Percentiles rank a stretch among this genome's conserved stretches.
These are phyloP conservation scores for Phytophthora macrochlamydospora DNA, from an alignment of 352 stramenopile species.

Conservation along the genomic window DNA sequence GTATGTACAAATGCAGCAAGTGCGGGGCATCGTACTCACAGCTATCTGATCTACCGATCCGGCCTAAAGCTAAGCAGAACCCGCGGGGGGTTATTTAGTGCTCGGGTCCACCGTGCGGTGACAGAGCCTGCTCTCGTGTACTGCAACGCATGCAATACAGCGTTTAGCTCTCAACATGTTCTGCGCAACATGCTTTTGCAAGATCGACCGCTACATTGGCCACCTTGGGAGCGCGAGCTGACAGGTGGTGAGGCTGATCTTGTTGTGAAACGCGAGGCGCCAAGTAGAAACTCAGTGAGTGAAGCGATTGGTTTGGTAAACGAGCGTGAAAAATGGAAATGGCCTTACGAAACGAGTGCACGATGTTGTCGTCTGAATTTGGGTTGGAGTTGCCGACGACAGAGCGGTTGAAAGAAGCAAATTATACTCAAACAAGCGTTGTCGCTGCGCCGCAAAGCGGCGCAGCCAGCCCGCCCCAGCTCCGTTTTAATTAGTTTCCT, in stretches of 20 bases:
- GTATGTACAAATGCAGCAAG: not conserved
- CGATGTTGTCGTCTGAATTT: no score
- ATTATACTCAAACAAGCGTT: no score
- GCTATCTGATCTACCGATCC: not conserved
- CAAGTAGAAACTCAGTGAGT: not conserved
- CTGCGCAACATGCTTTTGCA: not conserved
- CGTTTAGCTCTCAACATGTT: not conserved
- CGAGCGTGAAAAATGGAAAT: no score
- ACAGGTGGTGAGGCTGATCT: not conserved
- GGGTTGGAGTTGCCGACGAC: no score
- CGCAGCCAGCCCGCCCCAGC: no score
- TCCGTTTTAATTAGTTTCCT: no score
- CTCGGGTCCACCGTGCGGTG: not conserved
- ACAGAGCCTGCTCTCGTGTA: not conserved
- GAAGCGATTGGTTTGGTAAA: no score
- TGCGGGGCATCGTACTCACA: not conserved
- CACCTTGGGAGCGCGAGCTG: not conserved
- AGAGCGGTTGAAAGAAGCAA: no score
- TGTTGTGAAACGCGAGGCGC: not conserved
- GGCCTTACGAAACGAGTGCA: no score
- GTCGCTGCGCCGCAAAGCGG: no score
- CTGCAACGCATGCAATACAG: not conserved
- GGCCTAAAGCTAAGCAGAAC: not conserved
- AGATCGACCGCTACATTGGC: not conserved
- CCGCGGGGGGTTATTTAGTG: not conserved